These are phyloP conservation scores for Conticribra guillardii DNA, from an alignment of 108 stramenopile species.

Conservation along the genomic window DNA sequence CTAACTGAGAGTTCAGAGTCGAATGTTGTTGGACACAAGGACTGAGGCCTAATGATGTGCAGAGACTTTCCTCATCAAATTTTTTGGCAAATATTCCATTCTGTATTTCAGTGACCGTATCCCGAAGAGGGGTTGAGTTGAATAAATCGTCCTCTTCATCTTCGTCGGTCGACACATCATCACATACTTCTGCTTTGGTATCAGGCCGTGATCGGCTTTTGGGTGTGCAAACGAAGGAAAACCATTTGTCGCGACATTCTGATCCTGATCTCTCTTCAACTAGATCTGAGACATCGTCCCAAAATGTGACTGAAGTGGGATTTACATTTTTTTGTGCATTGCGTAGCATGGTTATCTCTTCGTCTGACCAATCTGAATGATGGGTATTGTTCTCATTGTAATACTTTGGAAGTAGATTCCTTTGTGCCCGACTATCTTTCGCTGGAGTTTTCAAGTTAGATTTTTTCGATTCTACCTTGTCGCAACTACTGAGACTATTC, in stretches of 20 bases:
- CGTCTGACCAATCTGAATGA: slow-evolving; percentile 9
- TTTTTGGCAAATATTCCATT: slow-evolving; percentile 10
- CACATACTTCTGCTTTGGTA: not conserved
- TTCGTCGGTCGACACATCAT: slow-evolving; percentile 2
- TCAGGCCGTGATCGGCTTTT: slow-evolving; percentile 3
- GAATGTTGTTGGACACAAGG: slow-evolving; percentile 13
- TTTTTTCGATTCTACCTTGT: not conserved
- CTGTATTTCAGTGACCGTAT: slow-evolving; percentile 7
- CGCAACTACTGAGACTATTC: not conserved
- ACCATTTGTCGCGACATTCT: slow-evolving; percentile 37
- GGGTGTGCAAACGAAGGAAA: slow-evolving; percentile 18
- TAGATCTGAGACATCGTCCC: slow-evolving; percentile 19
- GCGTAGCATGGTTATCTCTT: slow-evolving; percentile 13
- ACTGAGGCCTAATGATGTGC: slow-evolving; percentile 12
- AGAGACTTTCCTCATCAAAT: not conserved
- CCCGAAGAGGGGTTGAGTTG: slow-evolving; percentile 24
- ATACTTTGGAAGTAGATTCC: not conserved
- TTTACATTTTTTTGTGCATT: slow-evolving; percentile 11
- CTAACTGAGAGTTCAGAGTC: not conserved
- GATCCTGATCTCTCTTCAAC: slow-evolving; percentile 13
- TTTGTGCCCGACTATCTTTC: not conserved
- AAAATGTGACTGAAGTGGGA: slow-evolving; percentile 17
- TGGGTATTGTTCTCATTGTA: not conserved
- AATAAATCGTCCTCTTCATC: slow-evolving; percentile 36
- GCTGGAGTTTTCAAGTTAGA: not conserved